Conservation (phyloP, 768 basidiomycete species). For the Tricholoma flavovirens region DNA sequence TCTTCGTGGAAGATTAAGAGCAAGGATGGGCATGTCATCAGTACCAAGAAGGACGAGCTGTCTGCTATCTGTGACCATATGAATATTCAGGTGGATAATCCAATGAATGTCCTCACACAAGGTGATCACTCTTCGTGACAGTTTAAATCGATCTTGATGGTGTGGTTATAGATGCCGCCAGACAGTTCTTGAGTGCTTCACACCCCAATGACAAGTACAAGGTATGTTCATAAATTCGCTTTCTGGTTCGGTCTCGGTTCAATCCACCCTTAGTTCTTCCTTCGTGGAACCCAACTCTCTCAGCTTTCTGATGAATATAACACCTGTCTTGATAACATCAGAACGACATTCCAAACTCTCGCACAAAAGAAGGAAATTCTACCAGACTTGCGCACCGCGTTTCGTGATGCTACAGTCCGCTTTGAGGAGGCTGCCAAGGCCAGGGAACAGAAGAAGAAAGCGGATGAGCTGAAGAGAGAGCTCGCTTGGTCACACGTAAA, state of each 20-base stretch:
- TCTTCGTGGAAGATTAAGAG: conserved; percentile 81
- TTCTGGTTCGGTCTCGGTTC: background rate
- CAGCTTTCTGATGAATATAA: conserved; percentile 88
- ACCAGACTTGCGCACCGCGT: conserved; percentile 63
- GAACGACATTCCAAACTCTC: conserved; percentile 58
- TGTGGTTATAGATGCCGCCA: conserved; percentile 48
- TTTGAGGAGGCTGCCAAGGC: conserved; percentile 74
- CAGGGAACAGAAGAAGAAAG: conserved; percentile 60
- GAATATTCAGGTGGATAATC: conserved; percentile 96
- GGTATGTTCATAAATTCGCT: conserved; percentile 33
- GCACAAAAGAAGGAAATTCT: conserved; percentile 69
- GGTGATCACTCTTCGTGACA: conserved; percentile 31
- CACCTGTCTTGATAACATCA: conserved; percentile 65
- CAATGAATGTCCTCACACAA: conserved; percentile 91
- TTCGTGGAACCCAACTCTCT: conserved; percentile 85
- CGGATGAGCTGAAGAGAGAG: conserved; percentile 69
- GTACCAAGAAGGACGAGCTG: conserved; percentile 78
- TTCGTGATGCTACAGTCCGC: conserved; percentile 51
- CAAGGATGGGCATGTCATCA: conserved; percentile 59
- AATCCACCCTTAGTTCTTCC: conserved; percentile 67
- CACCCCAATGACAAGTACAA: conserved; percentile 84
- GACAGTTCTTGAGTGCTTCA: conserved; percentile 83
- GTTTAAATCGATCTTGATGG: conserved; percentile 3
- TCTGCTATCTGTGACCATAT: conserved; percentile 89
- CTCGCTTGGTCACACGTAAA: conserved; percentile 85